Percentiles rank a stretch among this genome's conserved stretches.
Conservation (phyloP, 2,329 filamentous ascomycete species). For the Cladophialophora chaetospira region DNA sequence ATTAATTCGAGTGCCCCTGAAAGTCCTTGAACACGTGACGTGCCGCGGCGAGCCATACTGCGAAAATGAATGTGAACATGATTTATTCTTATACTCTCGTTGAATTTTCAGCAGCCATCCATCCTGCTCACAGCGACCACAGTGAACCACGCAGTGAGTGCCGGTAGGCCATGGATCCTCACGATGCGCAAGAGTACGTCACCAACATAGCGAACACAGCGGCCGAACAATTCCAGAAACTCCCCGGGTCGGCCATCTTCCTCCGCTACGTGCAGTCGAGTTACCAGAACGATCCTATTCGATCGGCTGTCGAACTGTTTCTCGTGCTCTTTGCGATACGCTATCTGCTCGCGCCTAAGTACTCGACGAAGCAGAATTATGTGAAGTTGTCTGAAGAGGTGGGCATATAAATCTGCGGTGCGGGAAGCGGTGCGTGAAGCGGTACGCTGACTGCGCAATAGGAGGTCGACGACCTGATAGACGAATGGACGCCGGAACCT, state of each 20-base stretch:
- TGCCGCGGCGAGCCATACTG: conserved; percentile 9
- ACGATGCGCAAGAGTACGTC: conserved; percentile 55
- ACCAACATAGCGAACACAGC: conserved; percentile 58
- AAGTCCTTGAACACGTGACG: conserved; percentile 13
- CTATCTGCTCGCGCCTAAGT: conserved; percentile 88
- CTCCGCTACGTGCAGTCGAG: conserved; percentile 94
- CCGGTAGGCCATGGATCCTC: conserved; percentile 55
- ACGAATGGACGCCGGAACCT: conserved; percentile 95
- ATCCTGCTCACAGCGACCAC: too few species aligned
- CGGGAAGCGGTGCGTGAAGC: not conserved
- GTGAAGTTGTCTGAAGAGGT: conserved; percentile 84
- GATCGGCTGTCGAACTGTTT: conserved; percentile 89
- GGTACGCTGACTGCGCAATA: conserved; percentile 35
- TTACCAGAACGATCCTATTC: conserved; percentile 95
- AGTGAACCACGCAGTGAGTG: too few species aligned
- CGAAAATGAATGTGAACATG: not conserved
- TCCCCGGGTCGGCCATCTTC: conserved; percentile 92
- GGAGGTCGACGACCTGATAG: conserved; percentile 95
- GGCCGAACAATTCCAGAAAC: conserved; percentile 74
- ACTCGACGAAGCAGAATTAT: conserved; percentile 88
- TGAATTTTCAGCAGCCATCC: too few species aligned
- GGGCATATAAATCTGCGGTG: conserved; percentile 29
- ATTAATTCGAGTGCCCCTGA: conserved; percentile 18
- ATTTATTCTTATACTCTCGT: not conserved
- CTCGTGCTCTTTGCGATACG: conserved; percentile 93